Percentiles rank a stretch among this genome's conserved stretches.
Evolutionary conservation across 306 rosid genomes (phyloP).

Genomic region (Rosa chinensis): DNA sequence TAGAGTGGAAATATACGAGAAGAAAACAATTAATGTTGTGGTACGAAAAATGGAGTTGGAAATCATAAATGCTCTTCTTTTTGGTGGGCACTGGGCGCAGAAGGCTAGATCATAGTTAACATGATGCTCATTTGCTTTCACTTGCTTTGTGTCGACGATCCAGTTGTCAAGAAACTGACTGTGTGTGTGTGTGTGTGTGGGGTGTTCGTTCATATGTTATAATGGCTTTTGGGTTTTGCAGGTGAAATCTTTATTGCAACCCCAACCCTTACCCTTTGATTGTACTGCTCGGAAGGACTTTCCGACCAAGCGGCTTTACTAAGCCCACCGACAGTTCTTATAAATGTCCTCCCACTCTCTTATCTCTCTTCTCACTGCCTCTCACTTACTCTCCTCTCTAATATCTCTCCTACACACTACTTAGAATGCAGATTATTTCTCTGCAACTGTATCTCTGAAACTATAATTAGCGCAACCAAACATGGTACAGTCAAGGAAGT

Average conservation of each 20-base stretch:
- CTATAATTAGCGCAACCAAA: neutral
- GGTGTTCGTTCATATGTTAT: slow-evolving; percentile 14
- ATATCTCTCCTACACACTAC: neutral
- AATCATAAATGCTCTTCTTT: slow-evolving; percentile 16
- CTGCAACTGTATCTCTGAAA: slow-evolving; percentile 2
- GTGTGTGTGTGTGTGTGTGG: slow-evolving; percentile 7
- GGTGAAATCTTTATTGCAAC: slow-evolving; percentile 78
- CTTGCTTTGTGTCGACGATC: slow-evolving; percentile 12
- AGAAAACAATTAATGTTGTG: neutral
- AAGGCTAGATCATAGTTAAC: neutral
- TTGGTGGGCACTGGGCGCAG: neutral
- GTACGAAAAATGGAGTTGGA: neutral
- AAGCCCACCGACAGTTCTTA: slow-evolving; percentile 58
- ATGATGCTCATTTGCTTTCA: slow-evolving; percentile 13
- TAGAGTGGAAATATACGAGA: neutral
- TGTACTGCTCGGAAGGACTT: slow-evolving; percentile 32
- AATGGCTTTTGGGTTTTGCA: slow-evolving; percentile 44
- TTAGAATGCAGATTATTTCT: slow-evolving; percentile 6
- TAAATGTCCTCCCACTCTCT: slow-evolving; percentile 27
- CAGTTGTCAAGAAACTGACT: slow-evolving; percentile 56
- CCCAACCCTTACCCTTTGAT: neutral
- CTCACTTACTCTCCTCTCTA: neutral
- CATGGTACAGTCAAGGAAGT: slow-evolving; percentile 88
- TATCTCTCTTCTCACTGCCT: neutral
- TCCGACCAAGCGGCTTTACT: slow-evolving; percentile 34